A percentile compares a stretch with the other conserved stretches of the same genome.
Evolutionary conservation across 2,329 filamentous ascomycete species (phyloP).

Genomic region (Torrubiellomyces zombiae): DNA sequence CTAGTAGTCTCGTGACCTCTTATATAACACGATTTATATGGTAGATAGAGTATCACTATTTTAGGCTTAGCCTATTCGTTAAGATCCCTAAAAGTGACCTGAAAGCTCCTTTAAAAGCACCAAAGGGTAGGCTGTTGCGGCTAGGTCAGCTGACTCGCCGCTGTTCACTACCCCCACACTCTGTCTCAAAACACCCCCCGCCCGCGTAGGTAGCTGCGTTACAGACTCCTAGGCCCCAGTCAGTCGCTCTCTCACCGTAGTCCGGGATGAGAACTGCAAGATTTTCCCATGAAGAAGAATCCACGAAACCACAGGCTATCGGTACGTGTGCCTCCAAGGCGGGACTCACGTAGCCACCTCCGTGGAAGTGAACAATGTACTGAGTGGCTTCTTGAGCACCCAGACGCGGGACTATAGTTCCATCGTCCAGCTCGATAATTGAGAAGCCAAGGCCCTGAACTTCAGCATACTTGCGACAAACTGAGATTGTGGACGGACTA

Average conservation of each 20-base stretch:
- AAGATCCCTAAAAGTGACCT: too few species aligned
- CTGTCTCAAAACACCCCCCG: too few species aligned
- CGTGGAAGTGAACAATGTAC: conserved; percentile 2
- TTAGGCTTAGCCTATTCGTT: too few species aligned
- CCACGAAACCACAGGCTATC: conserved; percentile 2
- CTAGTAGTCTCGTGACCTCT: too few species aligned
- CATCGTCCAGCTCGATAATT: conserved; percentile 1
- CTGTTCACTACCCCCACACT: too few species aligned
- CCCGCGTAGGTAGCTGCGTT: too few species aligned
- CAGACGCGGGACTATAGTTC: conserved; percentile 1
- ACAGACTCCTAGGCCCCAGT: background rate
- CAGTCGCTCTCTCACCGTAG: conserved; percentile 2
- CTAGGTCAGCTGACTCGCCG: too few species aligned
- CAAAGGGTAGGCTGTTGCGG: too few species aligned
- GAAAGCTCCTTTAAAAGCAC: too few species aligned
- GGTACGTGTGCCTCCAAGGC: conserved; percentile 1
- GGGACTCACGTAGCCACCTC: conserved; percentile 3
- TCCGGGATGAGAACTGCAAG: conserved; percentile 2
- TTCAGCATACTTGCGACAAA: conserved; percentile 2
- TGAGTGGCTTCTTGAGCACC: background rate
- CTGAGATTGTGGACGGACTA: conserved; percentile 1
- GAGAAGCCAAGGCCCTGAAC: conserved; percentile 1
- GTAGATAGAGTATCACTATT: too few species aligned
- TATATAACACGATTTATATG: too few species aligned
- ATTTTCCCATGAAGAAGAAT: background rate